phyloP scores from a whole-genome alignment of 495 filamentous ascomycete species.

The Thozetella sp. region DNA sequence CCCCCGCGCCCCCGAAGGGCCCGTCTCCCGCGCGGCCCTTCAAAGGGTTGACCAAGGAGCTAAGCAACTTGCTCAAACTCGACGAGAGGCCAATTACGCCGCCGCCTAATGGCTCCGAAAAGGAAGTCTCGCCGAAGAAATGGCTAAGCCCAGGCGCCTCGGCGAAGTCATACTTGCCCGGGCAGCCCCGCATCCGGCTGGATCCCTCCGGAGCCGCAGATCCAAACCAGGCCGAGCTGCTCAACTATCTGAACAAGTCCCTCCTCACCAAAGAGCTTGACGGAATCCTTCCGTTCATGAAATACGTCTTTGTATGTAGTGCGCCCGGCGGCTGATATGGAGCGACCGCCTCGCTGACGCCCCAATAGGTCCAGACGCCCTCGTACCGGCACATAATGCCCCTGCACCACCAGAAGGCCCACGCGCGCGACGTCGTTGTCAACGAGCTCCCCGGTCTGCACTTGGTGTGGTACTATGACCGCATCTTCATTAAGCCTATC shows the following conservation, averaged over 20 bases:
- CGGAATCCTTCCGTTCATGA: constrained; percentile 21
- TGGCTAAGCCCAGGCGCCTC: no score
- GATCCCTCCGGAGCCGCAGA: background rate
- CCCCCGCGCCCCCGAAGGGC: no score
- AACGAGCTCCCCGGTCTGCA: constrained; percentile 53
- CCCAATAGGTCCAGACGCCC: constrained; percentile 21
- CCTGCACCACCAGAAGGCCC: constrained; percentile 22
- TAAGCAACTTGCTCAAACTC: no score
- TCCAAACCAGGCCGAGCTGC: constrained; percentile 1
- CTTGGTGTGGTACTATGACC: constrained; percentile 53
- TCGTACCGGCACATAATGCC: constrained; percentile 24
- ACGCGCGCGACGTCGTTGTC: constrained; percentile 20
- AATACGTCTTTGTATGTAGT: constrained; percentile 20
- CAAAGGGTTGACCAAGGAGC: no score
- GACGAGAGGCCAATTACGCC: no score
- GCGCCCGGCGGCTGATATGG: background rate
- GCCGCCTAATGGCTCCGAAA: no score
- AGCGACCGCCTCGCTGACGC: background rate
- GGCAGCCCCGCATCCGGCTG: constrained; percentile 23
- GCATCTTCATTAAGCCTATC: constrained; percentile 60
- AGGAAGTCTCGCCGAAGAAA: no score
- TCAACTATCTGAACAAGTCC: constrained; percentile 11
- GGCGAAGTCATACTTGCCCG: constrained; percentile 21
- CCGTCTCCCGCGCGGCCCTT: no score
- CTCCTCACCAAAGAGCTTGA: constrained; percentile 18